phyloP scores from a whole-genome alignment of 169 alveolate genomes.

The Eimeria tenella region DNA sequence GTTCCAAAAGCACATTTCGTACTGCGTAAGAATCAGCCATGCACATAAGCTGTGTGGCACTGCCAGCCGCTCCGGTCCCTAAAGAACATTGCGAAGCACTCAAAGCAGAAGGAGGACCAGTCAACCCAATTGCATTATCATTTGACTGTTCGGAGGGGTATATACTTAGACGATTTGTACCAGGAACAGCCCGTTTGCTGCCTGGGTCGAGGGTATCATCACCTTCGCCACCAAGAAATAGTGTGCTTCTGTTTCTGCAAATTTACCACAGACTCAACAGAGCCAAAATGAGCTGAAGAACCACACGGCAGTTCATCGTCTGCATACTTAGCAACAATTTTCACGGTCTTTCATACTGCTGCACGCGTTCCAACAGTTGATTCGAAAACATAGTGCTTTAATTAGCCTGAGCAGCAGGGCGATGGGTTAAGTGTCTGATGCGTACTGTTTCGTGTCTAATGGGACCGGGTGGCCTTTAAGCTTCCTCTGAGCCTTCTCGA shows the following conservation, averaged over 20 bases:
- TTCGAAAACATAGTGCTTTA: background rate
- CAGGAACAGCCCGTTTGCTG: background rate
- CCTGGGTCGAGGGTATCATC: background rate
- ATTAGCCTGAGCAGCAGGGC: background rate
- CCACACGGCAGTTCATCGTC: background rate
- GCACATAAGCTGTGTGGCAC: slow-evolving; percentile 13
- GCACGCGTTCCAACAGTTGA: too few relatives aligned
- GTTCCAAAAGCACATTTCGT: slow-evolving; percentile 31
- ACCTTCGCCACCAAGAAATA: background rate
- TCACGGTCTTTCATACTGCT: too few relatives aligned
- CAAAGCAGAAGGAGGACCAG: background rate
- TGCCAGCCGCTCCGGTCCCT: background rate
- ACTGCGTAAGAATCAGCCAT: background rate
- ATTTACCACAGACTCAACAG: background rate
- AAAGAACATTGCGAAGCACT: background rate
- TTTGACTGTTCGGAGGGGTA: background rate
- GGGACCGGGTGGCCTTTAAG: background rate
- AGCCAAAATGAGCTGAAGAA: background rate
- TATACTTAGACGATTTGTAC: background rate
- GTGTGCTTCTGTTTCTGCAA: background rate
- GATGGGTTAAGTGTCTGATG: background rate
- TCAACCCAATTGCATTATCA: background rate
- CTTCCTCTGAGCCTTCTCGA: background rate
- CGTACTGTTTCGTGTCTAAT: slow-evolving; percentile 12
- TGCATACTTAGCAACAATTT: background rate